Base-by-base conservation (phyloP, 2,329 filamentous ascomycete genomes). In the Metarhizium sp. region DNA sequence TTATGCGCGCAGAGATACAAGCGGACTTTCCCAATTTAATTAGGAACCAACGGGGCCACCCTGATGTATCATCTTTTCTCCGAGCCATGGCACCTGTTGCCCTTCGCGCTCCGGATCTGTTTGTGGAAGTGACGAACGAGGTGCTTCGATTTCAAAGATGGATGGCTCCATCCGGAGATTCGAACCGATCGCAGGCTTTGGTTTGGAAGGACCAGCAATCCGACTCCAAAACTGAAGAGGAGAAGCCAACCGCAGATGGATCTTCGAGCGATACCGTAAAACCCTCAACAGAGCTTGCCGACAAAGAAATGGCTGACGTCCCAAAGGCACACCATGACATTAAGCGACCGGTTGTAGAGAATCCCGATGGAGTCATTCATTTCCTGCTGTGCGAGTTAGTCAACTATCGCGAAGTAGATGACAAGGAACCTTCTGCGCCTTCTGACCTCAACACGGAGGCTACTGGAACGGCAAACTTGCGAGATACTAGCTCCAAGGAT, bases 341-440 rank as follows among this genome's bases (percentile, higher is more conserved):
- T 45, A 96, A 95, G 71, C 78, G 88, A 8, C 92, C 94, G 1
- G 79, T 92, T 13, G 85, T 96, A 6, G 92, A 96, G 69, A 91
- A 94, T 59, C 90, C 92, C 0, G 94, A 97, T 69, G 94, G 94
- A 4, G 90, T 99, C 3, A 86, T 99, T 56, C 90, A 97, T 65
- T 99, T 96, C 70, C 78, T 99, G 25, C 83, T 99, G 4, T 95
- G 89, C 57, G 94, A 99, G 69, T 76, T 99, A 49, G 78, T 96
- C 55, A 92, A 90, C 52, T 97, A 95, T 72, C 87, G 88, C 64
- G 92, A 96, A 66, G 90, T 96, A 5, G 90, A 95, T 42, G 92
- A 97, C 65, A 92, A 88, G 64, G 87, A 92, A 57, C 70, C 79
- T 13, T 57, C 74, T 13, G 63, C 66, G 52, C 62, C 67, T 50